phyloP scores from a whole-genome alignment of 257 asterid species.

The Jacaranda copaia region DNA sequence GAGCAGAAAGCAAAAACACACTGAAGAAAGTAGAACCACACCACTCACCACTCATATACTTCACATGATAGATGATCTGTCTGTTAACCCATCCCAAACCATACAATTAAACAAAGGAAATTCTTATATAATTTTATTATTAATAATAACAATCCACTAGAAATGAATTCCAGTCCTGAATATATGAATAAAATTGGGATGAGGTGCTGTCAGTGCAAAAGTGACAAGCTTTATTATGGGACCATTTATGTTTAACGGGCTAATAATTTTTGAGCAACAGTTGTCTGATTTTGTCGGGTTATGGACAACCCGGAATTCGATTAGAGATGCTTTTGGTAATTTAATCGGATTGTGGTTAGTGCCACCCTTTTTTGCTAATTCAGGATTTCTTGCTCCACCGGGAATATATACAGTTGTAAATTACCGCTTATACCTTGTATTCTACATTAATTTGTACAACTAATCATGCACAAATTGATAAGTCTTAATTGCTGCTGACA shows the following conservation, averaged over 20 bases:
- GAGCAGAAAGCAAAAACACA: conserved; percentile 49
- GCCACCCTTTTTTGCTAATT: conserved; percentile 21
- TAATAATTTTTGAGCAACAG: conserved; percentile 54
- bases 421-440: background rate
- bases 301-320: conserved; percentile 27
- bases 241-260: conserved; percentile 57
- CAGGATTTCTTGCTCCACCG: background rate
- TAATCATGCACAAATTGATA: background rate
- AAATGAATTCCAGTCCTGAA: background rate
- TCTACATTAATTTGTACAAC: background rate
- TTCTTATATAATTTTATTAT: too few species aligned
- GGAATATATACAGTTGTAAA: background rate
- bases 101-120: too few species aligned
- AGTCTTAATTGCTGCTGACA: background rate
- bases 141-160: conserved; percentile 15
- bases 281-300: conserved; percentile 72
- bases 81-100: conserved; percentile 12
- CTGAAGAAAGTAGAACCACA: conserved; percentile 47
- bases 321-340: conserved; percentile 26
- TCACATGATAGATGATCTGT: conserved; percentile 84
- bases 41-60: conserved; percentile 36
- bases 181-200: conserved; percentile 15
- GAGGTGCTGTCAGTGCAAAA: conserved; percentile 56
- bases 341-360: conserved; percentile 25
- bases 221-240: conserved; percentile 65